phyloP scores from a whole-genome alignment of 2,329 filamentous ascomycete genomes.

The Alternaria sp. region DNA sequence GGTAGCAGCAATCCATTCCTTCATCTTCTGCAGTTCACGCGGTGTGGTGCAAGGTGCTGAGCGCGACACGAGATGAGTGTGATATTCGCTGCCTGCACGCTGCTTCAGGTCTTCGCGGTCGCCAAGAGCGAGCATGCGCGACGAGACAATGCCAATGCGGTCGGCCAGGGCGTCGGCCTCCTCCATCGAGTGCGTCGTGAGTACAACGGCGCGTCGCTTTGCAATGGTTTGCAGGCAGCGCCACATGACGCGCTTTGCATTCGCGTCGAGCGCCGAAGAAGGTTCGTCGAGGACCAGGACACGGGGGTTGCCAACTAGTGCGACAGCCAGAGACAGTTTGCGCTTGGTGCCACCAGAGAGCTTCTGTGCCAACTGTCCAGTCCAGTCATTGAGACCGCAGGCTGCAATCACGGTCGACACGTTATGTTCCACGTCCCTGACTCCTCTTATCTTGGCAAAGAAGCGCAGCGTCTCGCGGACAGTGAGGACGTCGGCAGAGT shows the following conservation, averaged over 20 bases:
- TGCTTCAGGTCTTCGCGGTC: neutral
- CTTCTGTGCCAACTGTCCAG: constrained; percentile 75
- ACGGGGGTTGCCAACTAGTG: constrained; percentile 88
- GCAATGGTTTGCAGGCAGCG: constrained; percentile 43
- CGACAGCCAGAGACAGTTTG: constrained; percentile 89
- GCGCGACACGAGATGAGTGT: neutral
- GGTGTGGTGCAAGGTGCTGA: neutral
- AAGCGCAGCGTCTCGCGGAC: constrained; percentile 85
- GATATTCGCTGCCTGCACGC: neutral
- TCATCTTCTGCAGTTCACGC: neutral
- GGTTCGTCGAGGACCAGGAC: constrained; percentile 91
- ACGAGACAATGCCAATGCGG: neutral
- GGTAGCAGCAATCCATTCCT: neutral
- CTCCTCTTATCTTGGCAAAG: constrained; percentile 84
- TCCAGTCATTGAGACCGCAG: constrained; percentile 76
- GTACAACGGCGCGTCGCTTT: neutral
- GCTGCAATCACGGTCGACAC: constrained; percentile 77
- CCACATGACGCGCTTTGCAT: constrained; percentile 94
- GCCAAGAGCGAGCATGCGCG: neutral
- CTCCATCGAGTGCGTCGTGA: neutral
- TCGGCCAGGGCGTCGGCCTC: neutral
- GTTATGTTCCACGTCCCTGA: constrained; percentile 76
- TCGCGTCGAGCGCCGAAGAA: constrained; percentile 85
- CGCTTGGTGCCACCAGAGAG: constrained; percentile 91
- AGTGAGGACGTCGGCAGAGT: constrained; percentile 88